phyloP scores from a whole-genome alignment of 208 protist species.

The Sergeia podlipaevii region DNA sequence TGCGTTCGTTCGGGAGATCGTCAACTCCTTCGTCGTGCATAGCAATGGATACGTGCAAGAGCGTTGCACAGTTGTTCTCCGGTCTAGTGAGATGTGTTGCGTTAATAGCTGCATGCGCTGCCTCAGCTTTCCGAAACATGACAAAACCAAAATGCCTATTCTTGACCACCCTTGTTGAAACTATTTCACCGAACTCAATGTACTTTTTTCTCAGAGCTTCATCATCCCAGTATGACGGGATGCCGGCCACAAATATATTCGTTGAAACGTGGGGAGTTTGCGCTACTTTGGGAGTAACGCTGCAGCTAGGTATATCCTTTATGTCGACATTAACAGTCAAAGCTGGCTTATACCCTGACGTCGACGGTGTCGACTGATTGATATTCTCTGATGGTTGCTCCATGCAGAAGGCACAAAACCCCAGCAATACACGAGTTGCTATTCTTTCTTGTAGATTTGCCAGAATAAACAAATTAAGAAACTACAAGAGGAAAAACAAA shows the following conservation, averaged over 20 bases:
- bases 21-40: constrained; percentile 92
- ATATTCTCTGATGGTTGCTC: too few species aligned
- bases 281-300: constrained; percentile 34
- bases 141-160: constrained; percentile 88
- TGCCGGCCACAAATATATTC: constrained; percentile 87
- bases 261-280: constrained; percentile 79
- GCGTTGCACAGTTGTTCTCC: constrained; percentile 32
- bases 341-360: constrained; percentile 65
- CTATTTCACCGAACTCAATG: constrained; percentile 77
- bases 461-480: too few species aligned
- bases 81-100: constrained; percentile 73
- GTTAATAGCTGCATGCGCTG: constrained; percentile 85
- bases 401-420: too few species aligned
- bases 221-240: constrained; percentile 79
- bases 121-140: constrained; percentile 79
- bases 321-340: constrained; percentile 63
- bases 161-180: constrained; percentile 79
- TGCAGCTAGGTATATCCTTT: constrained; percentile 9
- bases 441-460: too few species aligned
- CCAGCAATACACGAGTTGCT: too few species aligned
- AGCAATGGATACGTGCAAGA: constrained; percentile 83
- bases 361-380: too few species aligned
- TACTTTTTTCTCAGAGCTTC: constrained; percentile 60
- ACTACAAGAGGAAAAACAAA: too few species aligned
- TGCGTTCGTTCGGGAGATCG: constrained; percentile 78